Evolutionary conservation across 352 stramenopile species (phyloP), one percentile per base, ranked within the genome.

Genomic region (Phytophthora cactorum): DNA sequence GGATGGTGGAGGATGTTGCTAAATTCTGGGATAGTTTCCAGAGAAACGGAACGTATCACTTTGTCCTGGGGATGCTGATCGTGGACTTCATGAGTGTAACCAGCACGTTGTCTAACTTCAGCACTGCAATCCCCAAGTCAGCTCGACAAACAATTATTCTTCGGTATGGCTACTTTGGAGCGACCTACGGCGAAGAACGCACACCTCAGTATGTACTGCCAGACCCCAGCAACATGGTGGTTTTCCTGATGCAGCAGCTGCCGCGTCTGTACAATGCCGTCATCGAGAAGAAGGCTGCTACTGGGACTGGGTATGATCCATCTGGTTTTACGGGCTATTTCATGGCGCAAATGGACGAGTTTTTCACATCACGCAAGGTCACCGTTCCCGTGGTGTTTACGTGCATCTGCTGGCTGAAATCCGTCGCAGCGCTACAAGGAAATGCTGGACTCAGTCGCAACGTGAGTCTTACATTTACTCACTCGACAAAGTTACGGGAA

Each of bases 391-490:
- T 81, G 5, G 66, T 74, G 27, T 78, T 81, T 31, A 46, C 58
- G 4, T 69, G 59, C 32, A 66, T 72, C 11, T 78, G 74, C 66
- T 81, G 70, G 70, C 9, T 78, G 8, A 75, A 74, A 28, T 70
- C 70, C 11, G 66, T 74, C 0, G 62, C 66, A 1, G 72, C 61
- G 28, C 63, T 81, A 2, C 62, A 81, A 41, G 66, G 74, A 39
- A 45, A 78, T 10, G 52, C 44, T 3, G 66, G 66, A 1, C 62
- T 78, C 7, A 53, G 22, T 17, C 54, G 60, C 5, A 74, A 65
- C 7, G 56, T 78, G 22, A 72, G 63, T 25, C 47, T 76, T 8
- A 65, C 59, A 29, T 71, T 77, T 17, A 67, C 52, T 22, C 66
- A 81, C 49, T 54, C 55, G 27, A 66, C 39, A 15, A 46, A 68